Conservation (phyloP, 768 basidiomycete species). For the Tubosaeta sp. region DNA sequence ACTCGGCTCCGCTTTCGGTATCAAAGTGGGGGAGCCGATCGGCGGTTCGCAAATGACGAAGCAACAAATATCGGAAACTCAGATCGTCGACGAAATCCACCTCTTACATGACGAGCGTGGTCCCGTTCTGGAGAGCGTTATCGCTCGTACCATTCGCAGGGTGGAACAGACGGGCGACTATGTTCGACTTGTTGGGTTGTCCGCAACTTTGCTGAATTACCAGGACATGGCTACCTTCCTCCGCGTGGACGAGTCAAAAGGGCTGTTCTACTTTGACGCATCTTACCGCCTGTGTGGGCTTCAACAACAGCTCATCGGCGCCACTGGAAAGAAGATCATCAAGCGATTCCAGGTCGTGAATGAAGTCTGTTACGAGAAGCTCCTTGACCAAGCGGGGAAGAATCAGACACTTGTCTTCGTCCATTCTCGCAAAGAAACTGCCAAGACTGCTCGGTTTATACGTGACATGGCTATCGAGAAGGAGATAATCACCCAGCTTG, state of each 20-base stretch:
- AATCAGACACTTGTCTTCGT: slow-evolving; percentile 96
- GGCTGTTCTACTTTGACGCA: slow-evolving; percentile 96
- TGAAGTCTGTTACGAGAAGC: slow-evolving; percentile 98
- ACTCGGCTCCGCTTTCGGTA: slow-evolving; percentile 54
- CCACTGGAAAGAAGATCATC: slow-evolving; percentile 99
- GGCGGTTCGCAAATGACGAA: slow-evolving; percentile 99
- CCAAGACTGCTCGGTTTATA: slow-evolving; percentile 92
- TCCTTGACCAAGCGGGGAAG: slow-evolving; percentile 86
- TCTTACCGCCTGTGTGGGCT: slow-evolving; percentile 91
- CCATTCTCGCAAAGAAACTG: slow-evolving; percentile 97
- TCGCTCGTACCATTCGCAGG: slow-evolving; percentile 84
- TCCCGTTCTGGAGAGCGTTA: slow-evolving; percentile 88
- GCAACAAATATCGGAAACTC: slow-evolving; percentile 92
- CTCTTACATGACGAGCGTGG: slow-evolving; percentile 97
- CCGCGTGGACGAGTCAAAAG: slow-evolving; percentile 86
- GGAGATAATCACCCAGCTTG: slow-evolving; percentile 90
- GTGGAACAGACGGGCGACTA: slow-evolving; percentile 95
- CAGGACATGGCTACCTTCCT: slow-evolving; percentile 97
- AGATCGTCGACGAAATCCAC: slow-evolving; percentile 99
- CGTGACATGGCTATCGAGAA: slow-evolving; percentile 95
- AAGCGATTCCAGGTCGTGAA: slow-evolving; percentile 98
- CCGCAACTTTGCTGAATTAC: slow-evolving; percentile 97
- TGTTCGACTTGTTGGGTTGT: slow-evolving; percentile 90
- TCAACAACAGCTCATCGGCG: slow-evolving; percentile 94
- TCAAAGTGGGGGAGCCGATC: slow-evolving; percentile 92